These are phyloP conservation scores for Panicum virgatum DNA, from an alignment of 202 grass and related monocot species.

Conservation along the genomic window DNA sequence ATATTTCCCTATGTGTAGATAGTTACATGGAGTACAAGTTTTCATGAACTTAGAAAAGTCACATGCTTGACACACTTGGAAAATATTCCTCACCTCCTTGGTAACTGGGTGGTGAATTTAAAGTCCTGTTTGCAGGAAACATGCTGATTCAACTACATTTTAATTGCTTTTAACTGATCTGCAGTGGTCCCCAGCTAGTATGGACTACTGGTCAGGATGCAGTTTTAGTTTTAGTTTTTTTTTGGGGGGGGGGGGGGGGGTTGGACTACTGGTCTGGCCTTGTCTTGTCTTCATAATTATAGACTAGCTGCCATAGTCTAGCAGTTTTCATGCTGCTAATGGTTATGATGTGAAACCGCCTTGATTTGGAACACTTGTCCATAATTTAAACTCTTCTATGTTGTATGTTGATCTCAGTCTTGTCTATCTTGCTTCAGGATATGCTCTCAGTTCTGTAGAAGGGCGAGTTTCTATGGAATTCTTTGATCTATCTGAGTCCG, in stretches of 20 bases:
- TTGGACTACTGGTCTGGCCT: neutral
- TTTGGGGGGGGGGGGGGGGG: too few relatives aligned
- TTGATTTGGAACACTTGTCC: constrained; percentile 3
- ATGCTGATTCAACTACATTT: neutral
- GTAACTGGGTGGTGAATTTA: neutral
- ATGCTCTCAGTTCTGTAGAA: constrained; percentile 96
- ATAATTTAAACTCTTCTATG: neutral
- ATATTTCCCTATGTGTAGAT: neutral
- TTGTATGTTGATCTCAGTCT: neutral
- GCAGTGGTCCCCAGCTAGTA: neutral
- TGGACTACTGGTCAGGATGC: neutral
- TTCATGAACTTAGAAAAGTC: neutral
- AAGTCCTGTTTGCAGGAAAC: neutral
- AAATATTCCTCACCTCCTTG: neutral
- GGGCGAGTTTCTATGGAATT: constrained; percentile 98
- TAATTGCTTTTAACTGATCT: neutral
- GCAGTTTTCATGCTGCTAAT: neutral
- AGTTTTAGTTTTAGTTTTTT: constrained; percentile 9
- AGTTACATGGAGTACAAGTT: neutral
- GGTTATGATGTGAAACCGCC: neutral
- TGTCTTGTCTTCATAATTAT: neutral
- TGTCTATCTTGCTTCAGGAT: constrained; percentile 62
- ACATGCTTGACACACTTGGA: neutral
- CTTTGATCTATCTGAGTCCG: constrained; percentile 87
- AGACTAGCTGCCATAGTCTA: neutral